Conservation (phyloP, 306 rosid genomes). For the Oemleria cerasiformis region DNA sequence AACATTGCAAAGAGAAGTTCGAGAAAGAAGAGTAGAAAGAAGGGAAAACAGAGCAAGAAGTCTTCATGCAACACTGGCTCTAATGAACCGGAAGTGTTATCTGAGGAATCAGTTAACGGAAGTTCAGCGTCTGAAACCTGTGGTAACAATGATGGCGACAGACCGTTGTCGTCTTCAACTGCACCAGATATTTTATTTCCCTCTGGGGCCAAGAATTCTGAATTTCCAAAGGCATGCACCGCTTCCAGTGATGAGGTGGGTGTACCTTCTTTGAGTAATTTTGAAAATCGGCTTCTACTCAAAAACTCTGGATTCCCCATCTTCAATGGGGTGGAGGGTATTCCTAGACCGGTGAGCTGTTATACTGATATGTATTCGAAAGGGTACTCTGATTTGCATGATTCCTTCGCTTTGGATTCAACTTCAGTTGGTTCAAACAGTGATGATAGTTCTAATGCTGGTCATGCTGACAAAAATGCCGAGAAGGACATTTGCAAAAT, state of each 20-base stretch:
- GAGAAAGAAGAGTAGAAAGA: slow-evolving; percentile 53
- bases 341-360: slow-evolving; percentile 22
- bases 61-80: slow-evolving; percentile 36
- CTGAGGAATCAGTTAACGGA: slow-evolving; percentile 37
- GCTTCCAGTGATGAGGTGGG: slow-evolving; percentile 31
- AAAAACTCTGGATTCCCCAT: slow-evolving; percentile 21
- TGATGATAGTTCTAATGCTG: slow-evolving; percentile 29
- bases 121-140: slow-evolving; percentile 48
- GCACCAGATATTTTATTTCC: slow-evolving; percentile 35
- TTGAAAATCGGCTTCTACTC: slow-evolving; percentile 30
- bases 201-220: slow-evolving; percentile 22
- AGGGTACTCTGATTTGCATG: slow-evolving; percentile 20
- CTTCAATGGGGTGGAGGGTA: slow-evolving; percentile 27
- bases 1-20: slow-evolving; percentile 47
- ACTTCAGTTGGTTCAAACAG: slow-evolving; percentile 42
- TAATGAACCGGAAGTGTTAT: slow-evolving; percentile 42
- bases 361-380: slow-evolving; percentile 27
- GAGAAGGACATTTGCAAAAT: slow-evolving; percentile 30
- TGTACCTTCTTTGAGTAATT: slow-evolving; percentile 26
- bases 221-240: slow-evolving; percentile 31
- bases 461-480: slow-evolving; percentile 30
- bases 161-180: slow-evolving; percentile 21
- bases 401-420: slow-evolving; percentile 42
- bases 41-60: slow-evolving; percentile 51
- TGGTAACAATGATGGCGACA: slow-evolving; percentile 37